A percentile compares a stretch with the other conserved stretches of the same genome.
These are phyloP conservation scores for Candida chauliodis DNA, from an alignment of 805 yeast genomes.

Conservation along the genomic window DNA sequence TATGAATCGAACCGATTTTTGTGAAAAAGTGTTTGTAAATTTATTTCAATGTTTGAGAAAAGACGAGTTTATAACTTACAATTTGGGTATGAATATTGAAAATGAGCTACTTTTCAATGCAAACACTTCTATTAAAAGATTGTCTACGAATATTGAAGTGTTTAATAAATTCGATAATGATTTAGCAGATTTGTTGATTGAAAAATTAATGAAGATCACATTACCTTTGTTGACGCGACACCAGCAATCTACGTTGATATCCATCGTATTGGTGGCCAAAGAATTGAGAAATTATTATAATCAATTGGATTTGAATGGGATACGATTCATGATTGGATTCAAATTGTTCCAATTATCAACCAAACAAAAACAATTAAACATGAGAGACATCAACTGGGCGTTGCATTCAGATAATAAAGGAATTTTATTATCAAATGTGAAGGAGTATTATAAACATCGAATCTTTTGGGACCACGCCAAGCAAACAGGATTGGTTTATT, in stretches of 20 bases:
- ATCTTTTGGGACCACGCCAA: conserved; percentile 60
- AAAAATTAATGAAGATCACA: conserved; percentile 58
- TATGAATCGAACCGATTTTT: conserved; percentile 54
- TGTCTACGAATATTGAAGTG: conserved; percentile 16
- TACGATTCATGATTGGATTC: conserved; percentile 67
- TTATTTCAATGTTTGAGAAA: conserved; percentile 51
- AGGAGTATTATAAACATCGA: conserved; percentile 40
- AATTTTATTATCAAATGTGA: conserved; percentile 50
- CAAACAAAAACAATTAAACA: conserved; percentile 53
- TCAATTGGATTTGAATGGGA: conserved; percentile 58
- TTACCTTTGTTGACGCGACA: conserved; percentile 84
- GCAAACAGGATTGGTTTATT: conserved; percentile 64
- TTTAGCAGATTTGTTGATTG: conserved; percentile 49
- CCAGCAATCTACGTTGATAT: conserved; percentile 79
- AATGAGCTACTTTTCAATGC: conserved; percentile 12
- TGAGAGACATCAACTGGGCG: conserved; percentile 88
- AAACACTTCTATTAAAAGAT: conserved; percentile 4
- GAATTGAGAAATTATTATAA: conserved; percentile 46
- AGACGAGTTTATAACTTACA: conserved; percentile 29
- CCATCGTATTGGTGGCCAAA: conserved; percentile 62
- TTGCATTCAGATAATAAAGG: conserved; percentile 78
- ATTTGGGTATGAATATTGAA: conserved; percentile 25
- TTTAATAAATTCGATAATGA: conserved; percentile 36
- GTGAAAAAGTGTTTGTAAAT: conserved; percentile 51
- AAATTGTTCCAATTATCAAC: conserved; percentile 54